A percentile compares a stretch with the other conserved stretches of the same genome.
These are phyloP conservation scores for Candida taoyuanica DNA, from an alignment of 805 yeast species.

Conservation along the genomic window DNA sequence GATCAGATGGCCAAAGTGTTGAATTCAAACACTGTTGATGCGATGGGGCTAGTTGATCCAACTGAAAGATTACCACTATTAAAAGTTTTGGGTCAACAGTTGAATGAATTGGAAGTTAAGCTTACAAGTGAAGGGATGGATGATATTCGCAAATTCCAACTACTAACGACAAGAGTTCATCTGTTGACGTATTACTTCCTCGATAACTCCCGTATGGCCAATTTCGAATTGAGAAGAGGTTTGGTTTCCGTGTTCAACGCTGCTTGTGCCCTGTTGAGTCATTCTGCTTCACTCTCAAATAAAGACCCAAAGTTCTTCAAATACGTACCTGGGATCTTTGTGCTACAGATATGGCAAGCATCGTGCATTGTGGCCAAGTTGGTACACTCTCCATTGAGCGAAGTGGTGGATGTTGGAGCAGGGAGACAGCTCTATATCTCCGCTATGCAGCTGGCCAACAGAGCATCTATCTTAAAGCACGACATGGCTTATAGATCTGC, in stretches of 20 bases:
- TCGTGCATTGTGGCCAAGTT: constrained; percentile 78
- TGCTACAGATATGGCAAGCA: constrained; percentile 87
- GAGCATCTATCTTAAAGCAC: constrained; percentile 83
- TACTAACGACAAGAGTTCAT: constrained; percentile 76
- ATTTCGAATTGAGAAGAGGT: constrained; percentile 65
- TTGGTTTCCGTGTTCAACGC: constrained; percentile 76
- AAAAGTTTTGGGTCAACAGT: constrained; percentile 62
- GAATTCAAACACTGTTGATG: constrained; percentile 64
- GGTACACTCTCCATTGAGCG: constrained; percentile 67
- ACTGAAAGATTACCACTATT: constrained; percentile 73
- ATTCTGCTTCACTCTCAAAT: constrained; percentile 57
- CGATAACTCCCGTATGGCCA: constrained; percentile 40
- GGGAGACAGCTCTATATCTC: constrained; percentile 67
- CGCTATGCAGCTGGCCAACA: constrained; percentile 64
- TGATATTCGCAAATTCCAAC: constrained; percentile 62
- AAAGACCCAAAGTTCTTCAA: constrained; percentile 59
- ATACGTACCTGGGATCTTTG: constrained; percentile 79
- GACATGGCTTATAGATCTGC: constrained; percentile 91
- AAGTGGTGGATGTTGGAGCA: constrained; percentile 59
- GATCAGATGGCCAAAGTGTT: constrained; percentile 77
- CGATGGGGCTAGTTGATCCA: constrained; percentile 58
- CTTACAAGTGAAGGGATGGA: constrained; percentile 49
- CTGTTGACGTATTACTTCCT: constrained; percentile 76
- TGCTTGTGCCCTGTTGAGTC: constrained; percentile 64
- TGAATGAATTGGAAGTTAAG: constrained; percentile 70